A percentile compares a stretch with the other conserved stretches of the same genome.
Evolutionary conservation across 345 rosid species (phyloP).

Genomic region (Alliaria petiolata): DNA sequence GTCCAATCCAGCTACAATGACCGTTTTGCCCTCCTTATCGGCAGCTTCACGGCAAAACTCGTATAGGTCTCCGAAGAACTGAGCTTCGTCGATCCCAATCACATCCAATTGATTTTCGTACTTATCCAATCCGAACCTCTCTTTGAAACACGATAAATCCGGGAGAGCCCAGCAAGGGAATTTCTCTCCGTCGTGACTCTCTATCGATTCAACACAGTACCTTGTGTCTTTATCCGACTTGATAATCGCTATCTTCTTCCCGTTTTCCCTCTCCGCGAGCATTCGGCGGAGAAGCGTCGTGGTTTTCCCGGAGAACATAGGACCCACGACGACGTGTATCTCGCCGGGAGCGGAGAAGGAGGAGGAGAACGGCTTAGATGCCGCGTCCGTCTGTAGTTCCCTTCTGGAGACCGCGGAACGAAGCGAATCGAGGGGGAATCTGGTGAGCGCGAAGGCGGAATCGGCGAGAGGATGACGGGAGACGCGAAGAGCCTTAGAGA

Average conservation of each 20-base stretch:
- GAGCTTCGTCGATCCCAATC: slow-evolving; percentile 95
- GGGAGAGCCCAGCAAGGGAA: slow-evolving; percentile 68
- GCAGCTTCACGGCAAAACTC: slow-evolving; percentile 90
- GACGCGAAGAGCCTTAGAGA: slow-evolving; percentile 21
- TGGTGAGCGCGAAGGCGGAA: slow-evolving; percentile 20
- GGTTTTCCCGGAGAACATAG: slow-evolving; percentile 89
- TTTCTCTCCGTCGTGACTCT: slow-evolving; percentile 78
- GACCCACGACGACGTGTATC: slow-evolving; percentile 82
- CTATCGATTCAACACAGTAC: slow-evolving; percentile 66
- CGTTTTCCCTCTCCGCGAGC: slow-evolving; percentile 47
- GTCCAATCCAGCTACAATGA: slow-evolving; percentile 86
- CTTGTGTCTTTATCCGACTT: slow-evolving; percentile 80
- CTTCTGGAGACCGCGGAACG: slow-evolving; percentile 14
- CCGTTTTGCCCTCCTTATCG: slow-evolving; percentile 72
- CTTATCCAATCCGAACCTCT: slow-evolving; percentile 51
- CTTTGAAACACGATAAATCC: slow-evolving; percentile 53
- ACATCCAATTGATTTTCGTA: slow-evolving; percentile 76
- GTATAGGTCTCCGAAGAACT: slow-evolving; percentile 76
- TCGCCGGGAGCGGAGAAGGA: slow-evolving; percentile 38
- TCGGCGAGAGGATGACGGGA: neutral
- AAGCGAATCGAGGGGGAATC: slow-evolving; percentile 14
- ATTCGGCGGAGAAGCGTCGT: slow-evolving; percentile 74
- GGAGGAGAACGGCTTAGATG: slow-evolving; percentile 29
- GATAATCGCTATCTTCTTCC: slow-evolving; percentile 71
- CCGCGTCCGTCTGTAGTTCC: slow-evolving; percentile 22